Base-by-base conservation (phyloP, 129 eudicot species). In the Lonicera japonica region DNA sequence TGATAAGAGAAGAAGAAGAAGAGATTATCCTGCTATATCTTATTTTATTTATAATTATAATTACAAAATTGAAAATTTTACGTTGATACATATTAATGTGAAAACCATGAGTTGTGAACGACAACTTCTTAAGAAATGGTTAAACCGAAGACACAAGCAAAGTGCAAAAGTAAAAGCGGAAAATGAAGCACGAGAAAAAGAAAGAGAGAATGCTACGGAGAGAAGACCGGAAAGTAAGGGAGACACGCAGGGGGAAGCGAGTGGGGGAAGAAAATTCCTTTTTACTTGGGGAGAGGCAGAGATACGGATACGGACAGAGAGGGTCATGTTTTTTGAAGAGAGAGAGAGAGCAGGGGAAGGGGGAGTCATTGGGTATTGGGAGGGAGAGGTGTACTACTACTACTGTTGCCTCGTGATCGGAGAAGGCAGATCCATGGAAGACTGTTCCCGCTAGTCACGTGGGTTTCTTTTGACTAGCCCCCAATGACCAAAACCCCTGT, bases 361-460 rank as follows among this genome's bases (percentile, higher is more conserved):
- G n/a, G n/a, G 2, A 29, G 29, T 55, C n/a, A 16, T 46, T 9
- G 56, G 61, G 53, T 29, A 54, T 66, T n/a, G 1, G 60, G 48
- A 1, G 2, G 2, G 36, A 6, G 36, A 56, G 20, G 23, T 43
- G 21, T 60, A 57, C 38, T 3, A 4, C 6, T 41, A 60, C 54
- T 60, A 51, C 62, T 58, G 64, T 34, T 68, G 64, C 91, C 91
- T 87, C 91, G 95, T 90, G 97, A 90, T 90, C 94, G 94, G 87
- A 66, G 87, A 85, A 85, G 75, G 79, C 81, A 88, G 92, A 86
- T 90, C 90, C 82, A 75, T 86, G 84, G 90, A 89, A 80, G 95
- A 86, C 97, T 90, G 97, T 81, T 86, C 89, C 92, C 80, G 45
- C 75, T 74, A 66, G 84, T 86, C 97, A 86, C 95, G 92, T 90